Evolutionary conservation across 495 filamentous ascomycete genomes (phyloP), one percentile per base, ranked within the genome.

Genomic region (Glonium stellatum): DNA sequence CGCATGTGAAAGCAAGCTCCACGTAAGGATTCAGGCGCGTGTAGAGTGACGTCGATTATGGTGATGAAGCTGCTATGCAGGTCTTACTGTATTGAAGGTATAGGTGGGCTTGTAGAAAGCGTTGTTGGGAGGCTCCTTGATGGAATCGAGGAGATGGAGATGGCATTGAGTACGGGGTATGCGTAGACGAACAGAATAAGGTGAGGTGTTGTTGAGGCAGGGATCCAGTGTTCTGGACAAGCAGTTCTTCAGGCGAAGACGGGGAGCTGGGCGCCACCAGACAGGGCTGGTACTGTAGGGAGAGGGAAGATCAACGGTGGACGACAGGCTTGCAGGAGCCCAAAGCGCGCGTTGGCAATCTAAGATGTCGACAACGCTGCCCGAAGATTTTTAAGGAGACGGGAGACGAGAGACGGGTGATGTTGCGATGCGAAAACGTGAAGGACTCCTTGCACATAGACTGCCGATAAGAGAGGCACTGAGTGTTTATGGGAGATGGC

Each of bases 191-290:
- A 15, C 21, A 31, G 48, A 15, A 25, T 25, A 25, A 51, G 48
- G 48, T 51, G 21, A 51, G 48, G 19, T 51, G 48, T 50, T 50
- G 47, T 51, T 23, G 25, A 51, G 48, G 48, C 25, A 23, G 15
- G 48, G 48, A 51, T 51, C 21, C 15, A 22, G 23, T 15, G 48
- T 51, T 51, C 48, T 51, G 48, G 48, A 51, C 21, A 23, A 51
- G 48, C 18, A 31, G 27, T 6, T 31, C 27, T 31, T 31, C 27
- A 31, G 27, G 27, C 27, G 27, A 31, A 6, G 27, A 31, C 27
- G 27, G 27, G n/a, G 27, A 31, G 27, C 27, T 31, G 27, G 27
- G 6, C 27, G 27, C 27, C 27, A 31, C 27, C 27, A 31, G 27
- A 31, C 27, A 31, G 27, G 39, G 39, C 39, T 44, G 39, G 39